Conservation (phyloP, 192 early-diverging fungal genomes). For the Gryganskiella cystojenkinii region DNA sequence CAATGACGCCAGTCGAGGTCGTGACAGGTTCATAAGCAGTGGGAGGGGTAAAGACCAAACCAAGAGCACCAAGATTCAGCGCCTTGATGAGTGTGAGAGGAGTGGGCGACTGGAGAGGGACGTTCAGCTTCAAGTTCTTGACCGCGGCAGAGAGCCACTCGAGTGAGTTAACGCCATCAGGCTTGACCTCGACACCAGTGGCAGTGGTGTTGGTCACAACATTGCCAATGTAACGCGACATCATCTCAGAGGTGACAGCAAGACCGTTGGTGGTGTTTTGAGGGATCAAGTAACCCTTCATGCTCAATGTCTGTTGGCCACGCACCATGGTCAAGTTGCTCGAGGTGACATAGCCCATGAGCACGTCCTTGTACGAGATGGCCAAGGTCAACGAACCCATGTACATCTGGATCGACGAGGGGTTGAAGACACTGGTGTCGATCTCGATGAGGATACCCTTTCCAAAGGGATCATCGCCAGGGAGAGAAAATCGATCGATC, state of each 20-base stretch:
- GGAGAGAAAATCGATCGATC: conserved; percentile 57
- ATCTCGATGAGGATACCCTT: conserved; percentile 62
- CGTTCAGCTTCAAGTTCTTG: conserved; percentile 50
- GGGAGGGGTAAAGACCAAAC: conserved; percentile 44
- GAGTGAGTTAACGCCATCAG: conserved; percentile 50
- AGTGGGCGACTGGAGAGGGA: conserved; percentile 31
- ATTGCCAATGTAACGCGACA: conserved; percentile 55
- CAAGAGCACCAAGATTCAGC: conserved; percentile 56
- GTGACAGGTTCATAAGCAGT: conserved; percentile 52
- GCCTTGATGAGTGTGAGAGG: conserved; percentile 53
- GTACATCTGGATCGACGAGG: conserved; percentile 60
- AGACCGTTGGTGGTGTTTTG: conserved; percentile 50
- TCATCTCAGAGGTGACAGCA: conserved; percentile 50
- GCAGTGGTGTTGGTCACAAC: conserved; percentile 49
- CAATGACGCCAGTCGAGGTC: conserved; percentile 41
- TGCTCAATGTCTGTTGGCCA: conserved; percentile 52
- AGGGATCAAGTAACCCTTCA: conserved; percentile 57
- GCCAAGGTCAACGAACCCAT: conserved; percentile 59
- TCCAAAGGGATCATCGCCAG: conserved; percentile 59
- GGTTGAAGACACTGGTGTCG: conserved; percentile 55
- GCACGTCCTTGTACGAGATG: conserved; percentile 52
- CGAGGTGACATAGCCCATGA: conserved; percentile 55
- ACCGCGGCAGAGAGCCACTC: conserved; percentile 40
- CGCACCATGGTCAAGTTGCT: conserved; percentile 41
- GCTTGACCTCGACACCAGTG: conserved; percentile 51